Evolutionary conservation across 2,329 filamentous ascomycete genomes (phyloP), one percentile per base, ranked within the genome.

Genomic region (Cercospora citrullina): DNA sequence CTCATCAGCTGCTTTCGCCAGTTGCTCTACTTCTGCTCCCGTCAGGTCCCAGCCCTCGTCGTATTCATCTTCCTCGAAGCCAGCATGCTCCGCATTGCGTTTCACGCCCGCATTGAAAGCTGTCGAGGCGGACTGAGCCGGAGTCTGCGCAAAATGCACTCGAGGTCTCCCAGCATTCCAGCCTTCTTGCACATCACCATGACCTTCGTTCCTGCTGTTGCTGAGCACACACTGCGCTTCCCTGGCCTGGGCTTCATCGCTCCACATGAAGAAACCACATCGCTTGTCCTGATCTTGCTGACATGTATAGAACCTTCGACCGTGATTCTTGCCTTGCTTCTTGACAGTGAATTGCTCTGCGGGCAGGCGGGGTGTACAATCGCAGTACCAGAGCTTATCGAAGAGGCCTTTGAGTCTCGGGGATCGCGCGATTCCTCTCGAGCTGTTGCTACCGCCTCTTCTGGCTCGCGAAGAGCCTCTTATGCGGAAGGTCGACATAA

Each of bases 211-310:
- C 65, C 80, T 78, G 39, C 83, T 82, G 70, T 85, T 86, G 65
- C 75, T 80, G 63, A 84, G 66, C 21, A 86, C 77, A 23, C 82
- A 81, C 12, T 75, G 75, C 60, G 83, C 82, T 74, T 86, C 84
- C 63, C 86, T 79, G 18, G 72, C 68, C 51, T 79, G 77, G 0
- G 87, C 87, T 53, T 87, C 83, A 14, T 86, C 82, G 7, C 84
- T 80, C 85, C 86, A 89, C 0, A 89, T 76, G 70, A 88, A 89
- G 77, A 89, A 87, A 0, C 79, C 80, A 72, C 87, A 89, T 48
- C 82, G 79, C 57, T 82, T 78, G 23, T 80, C 78, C 2, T 78
- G 73, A 36, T 79, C 33, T 30, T 86, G 83, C 71, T 87, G 85
- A 73, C 87, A 90, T 4, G 83, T 85, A 71, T 87, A 88, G 76